Base-by-base conservation (phyloP, 495 filamentous ascomycete species). In the Ascobolus immersus region DNA sequence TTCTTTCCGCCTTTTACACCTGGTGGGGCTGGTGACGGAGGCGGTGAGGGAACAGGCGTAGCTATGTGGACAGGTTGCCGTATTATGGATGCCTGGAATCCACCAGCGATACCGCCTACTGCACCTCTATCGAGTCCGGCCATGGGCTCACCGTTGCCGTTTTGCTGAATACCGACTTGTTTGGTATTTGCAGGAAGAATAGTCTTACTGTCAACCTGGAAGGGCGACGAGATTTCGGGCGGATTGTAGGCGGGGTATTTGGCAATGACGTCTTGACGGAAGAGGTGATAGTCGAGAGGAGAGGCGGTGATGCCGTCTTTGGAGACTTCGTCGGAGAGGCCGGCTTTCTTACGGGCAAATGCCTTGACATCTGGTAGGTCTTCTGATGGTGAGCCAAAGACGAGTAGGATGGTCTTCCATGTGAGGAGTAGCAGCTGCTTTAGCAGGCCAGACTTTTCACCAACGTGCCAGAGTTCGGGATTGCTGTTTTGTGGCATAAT, bases 241-340 rank as follows among this genome's bases (percentile, higher is more conserved):
- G 86, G 84, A 39, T 81, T 71, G 51, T 94, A 96, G 4, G 89
- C 75, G 4, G 86, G 86, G 47, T 96, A 96, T 56, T 96, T 96
- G 0, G 86, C 94, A n/a, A 71, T 90, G 41, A 96, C 80, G 51
- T 96, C 86, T 51, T 94, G 84, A 17, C 89, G 71, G 48, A 96
- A 96, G 9, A 78, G 60, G 48, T 94, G 84, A 46, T 96, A 96
- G 45, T 96, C 89, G 7, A 96, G 59, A 9, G 89, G 86, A 7
- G 82, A 91, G 4, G 86, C 81, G 1, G 72, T 89, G 36, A 96
- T 79, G 23, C 79, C 53, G 52, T 51, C 54, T 37, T 60, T 64
- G 21, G 60, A 55, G n/a, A 46, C 46, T 19, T 54, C 49, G 1
- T 39, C 36, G 23, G 41, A 42, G 15, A 55, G 40, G 11, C 49